These are phyloP conservation scores for Phytopythium chamaehyphon DNA, from an alignment of 352 stramenopile genomes.

Conservation along the genomic window DNA sequence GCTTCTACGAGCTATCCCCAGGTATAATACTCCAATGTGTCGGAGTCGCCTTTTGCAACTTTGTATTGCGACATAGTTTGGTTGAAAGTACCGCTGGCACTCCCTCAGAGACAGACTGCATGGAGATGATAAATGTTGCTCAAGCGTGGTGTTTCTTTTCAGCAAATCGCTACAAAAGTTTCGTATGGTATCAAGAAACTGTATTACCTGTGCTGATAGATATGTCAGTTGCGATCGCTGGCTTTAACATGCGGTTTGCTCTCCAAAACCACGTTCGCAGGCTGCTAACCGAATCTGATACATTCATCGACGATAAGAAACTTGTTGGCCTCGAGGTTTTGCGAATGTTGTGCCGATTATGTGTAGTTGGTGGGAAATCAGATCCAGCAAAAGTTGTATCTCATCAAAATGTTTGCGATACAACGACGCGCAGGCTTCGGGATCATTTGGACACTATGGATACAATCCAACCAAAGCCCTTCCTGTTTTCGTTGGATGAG, in stretches of 20 bases:
- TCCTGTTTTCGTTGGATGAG: constrained; percentile 23
- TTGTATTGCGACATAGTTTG: constrained; percentile 48
- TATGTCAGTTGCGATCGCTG: constrained; percentile 49
- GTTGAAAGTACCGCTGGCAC: constrained; percentile 23
- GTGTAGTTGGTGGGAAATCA: background rate
- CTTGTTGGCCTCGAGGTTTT: constrained; percentile 60
- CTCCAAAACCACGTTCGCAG: constrained; percentile 64
- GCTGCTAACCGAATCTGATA: constrained; percentile 51
- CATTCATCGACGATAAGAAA: constrained; percentile 67
- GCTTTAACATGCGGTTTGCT: constrained; percentile 69
- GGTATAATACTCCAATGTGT: constrained; percentile 16
- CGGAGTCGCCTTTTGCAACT: constrained; percentile 21
- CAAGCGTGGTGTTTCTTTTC: constrained; percentile 81
- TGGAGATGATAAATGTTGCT: constrained; percentile 80
- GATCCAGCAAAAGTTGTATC: too few relatives aligned
- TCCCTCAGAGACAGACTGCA: constrained; percentile 53
- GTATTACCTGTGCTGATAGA: constrained; percentile 44
- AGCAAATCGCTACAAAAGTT: constrained; percentile 21
- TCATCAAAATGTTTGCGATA: too few relatives aligned
- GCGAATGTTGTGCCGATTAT: constrained; percentile 13
- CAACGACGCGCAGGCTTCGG: too few relatives aligned
- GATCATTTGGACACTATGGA: too few relatives aligned
- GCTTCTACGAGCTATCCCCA: constrained; percentile 2
- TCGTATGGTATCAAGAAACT: constrained; percentile 22
- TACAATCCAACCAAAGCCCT: too few relatives aligned